Conservation (phyloP, 306 rosid genomes). For the Inga oerstediana region DNA sequence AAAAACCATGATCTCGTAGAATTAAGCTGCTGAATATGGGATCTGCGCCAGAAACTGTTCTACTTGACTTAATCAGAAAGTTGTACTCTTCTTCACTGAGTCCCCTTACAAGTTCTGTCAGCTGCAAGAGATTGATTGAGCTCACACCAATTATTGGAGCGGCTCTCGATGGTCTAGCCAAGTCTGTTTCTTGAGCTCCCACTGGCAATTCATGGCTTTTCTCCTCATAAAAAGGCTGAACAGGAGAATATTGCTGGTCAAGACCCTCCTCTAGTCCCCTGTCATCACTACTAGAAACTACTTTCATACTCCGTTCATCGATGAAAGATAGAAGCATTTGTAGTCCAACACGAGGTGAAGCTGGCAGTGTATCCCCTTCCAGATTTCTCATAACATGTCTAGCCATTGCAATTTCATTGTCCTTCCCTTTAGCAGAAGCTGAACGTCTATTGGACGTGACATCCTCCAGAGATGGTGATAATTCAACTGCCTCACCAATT, state of each 20-base stretch:
- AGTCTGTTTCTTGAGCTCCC: constrained; percentile 32
- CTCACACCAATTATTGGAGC: constrained; percentile 46
- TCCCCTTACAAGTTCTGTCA: constrained; percentile 58
- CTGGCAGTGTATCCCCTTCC: constrained; percentile 34
- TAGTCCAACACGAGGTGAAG: constrained; percentile 30
- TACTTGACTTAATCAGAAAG: constrained; percentile 43
- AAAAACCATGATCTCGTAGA: constrained; percentile 32
- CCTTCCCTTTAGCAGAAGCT: constrained; percentile 38
- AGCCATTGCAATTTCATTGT: constrained; percentile 37
- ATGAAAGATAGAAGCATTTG: constrained; percentile 41
- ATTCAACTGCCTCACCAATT: constrained; percentile 42
- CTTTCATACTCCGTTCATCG: constrained; percentile 25
- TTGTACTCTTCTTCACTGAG: constrained; percentile 62
- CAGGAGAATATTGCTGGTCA: constrained; percentile 41
- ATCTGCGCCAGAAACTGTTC: constrained; percentile 31
- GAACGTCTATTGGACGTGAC: constrained; percentile 41
- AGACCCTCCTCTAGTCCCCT: constrained; percentile 29
- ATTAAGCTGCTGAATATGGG: constrained; percentile 37
- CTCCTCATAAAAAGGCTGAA: constrained; percentile 35
- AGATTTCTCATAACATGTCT: constrained; percentile 38
- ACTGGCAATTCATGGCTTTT: constrained; percentile 36
- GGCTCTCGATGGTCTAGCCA: constrained; percentile 26
- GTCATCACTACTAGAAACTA: constrained; percentile 32
- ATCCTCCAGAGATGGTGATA: constrained; percentile 43
- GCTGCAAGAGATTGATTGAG: constrained; percentile 54